Conservation (phyloP, 495 filamentous ascomycete species). For the Bryoglossum gracile region DNA sequence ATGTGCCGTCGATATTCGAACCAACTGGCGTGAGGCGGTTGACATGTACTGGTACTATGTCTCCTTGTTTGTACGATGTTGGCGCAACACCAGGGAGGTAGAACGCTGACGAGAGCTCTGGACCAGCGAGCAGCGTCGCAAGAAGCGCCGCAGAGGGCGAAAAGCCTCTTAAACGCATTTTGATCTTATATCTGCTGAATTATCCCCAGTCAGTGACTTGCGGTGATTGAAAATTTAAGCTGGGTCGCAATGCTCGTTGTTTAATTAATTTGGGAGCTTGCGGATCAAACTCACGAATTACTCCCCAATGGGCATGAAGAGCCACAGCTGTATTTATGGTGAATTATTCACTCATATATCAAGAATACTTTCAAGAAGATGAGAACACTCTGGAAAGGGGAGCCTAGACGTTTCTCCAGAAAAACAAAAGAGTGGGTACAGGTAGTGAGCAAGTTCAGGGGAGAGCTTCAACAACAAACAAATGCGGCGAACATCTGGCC, state of each 20-base stretch:
- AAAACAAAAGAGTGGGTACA: too few species aligned
- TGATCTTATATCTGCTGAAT: slow-evolving; percentile 15
- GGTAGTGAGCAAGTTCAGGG: too few species aligned
- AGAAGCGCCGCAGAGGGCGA: slow-evolving; percentile 42
- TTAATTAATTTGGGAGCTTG: not conserved
- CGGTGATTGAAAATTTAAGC: not conserved
- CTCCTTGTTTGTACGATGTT: slow-evolving; percentile 72
- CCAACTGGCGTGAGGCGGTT: slow-evolving; percentile 84
- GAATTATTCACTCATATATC: slow-evolving; percentile 6
- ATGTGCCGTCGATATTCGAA: slow-evolving; percentile 62
- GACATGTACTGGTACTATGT: slow-evolving; percentile 81
- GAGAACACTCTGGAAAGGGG: not conserved
- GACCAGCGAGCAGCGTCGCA: slow-evolving; percentile 36
- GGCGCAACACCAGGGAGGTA: slow-evolving; percentile 95
- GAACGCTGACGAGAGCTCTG: slow-evolving; percentile 65
- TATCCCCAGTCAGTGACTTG: not conserved
- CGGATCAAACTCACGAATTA: slow-evolving; percentile 15
- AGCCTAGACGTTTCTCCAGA: too few species aligned
- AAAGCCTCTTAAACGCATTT: slow-evolving; percentile 40
- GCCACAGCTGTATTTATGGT: too few species aligned
- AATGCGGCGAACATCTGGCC: too few species aligned
- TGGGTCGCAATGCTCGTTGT: not conserved
- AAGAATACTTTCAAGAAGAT: not conserved
- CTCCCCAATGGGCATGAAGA: too few species aligned
- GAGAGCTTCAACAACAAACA: too few species aligned